Conservation (phyloP, 768 basidiomycete genomes). For the Leccinum obscurum region DNA sequence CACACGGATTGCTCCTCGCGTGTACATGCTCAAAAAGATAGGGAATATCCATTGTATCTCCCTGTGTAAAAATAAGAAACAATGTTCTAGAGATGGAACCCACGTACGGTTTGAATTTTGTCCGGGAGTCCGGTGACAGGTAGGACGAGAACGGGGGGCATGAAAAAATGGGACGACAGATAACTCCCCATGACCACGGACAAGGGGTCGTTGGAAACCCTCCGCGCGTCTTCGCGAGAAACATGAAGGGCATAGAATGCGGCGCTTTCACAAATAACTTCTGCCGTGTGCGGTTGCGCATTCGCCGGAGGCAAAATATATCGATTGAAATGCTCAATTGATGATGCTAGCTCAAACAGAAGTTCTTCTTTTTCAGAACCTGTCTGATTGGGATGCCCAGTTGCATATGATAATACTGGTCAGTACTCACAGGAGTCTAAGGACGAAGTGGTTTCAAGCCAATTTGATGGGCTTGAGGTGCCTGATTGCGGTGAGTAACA, state of each 20-base stretch:
- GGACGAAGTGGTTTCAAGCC: neutral
- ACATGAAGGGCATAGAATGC: neutral
- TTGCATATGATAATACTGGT: neutral
- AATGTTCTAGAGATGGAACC: too few relatives aligned
- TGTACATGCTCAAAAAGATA: too few relatives aligned
- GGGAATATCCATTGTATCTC: neutral
- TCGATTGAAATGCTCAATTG: neutral
- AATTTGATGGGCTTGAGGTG: neutral
- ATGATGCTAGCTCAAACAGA: neutral
- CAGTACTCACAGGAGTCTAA: neutral
- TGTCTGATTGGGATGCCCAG: neutral
- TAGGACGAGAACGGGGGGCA: neutral
- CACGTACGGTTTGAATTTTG: too few relatives aligned
- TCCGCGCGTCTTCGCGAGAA: neutral
- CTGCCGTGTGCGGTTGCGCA: too few relatives aligned
- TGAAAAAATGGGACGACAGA: neutral
- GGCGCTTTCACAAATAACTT: neutral
- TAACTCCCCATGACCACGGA: neutral
- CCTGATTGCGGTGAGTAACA: neutral
- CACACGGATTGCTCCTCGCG: neutral
- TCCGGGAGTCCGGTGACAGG: neutral
- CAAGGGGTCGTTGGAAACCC: neutral
- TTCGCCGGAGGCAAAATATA: too few relatives aligned
- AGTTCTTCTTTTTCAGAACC: neutral
- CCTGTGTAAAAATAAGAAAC: neutral